Base-by-base conservation (phyloP, 2,329 filamentous ascomycete species). In the Diplocarpon rosae region DNA sequence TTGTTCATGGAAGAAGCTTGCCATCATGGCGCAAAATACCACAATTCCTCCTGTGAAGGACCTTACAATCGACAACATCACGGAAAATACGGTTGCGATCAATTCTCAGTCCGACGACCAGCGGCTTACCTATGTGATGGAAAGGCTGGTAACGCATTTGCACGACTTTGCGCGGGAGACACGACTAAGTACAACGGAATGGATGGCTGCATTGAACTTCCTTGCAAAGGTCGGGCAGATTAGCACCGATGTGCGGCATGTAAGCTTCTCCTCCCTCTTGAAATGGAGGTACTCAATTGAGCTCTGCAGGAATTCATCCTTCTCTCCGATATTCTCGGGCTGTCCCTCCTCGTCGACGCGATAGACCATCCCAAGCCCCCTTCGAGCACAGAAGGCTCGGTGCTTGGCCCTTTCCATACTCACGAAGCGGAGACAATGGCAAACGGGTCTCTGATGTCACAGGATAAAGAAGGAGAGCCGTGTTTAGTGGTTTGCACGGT, bases 111-210 rank as follows among this genome's bases (percentile, higher is more conserved):
- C 76, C 56, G 60, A 69, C 9, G 71, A 87, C 56, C 67, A 72
- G 16, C 74, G 85, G 15, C 66, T 85, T 49, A 81, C 76, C 50
- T 89, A 85, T 61, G 62, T 92, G 37, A 73, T 90, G 60, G 76
- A 83, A 55, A 72, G 82, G 14, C 71, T 89, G 12, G 82, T 89
- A 38, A 75, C 76, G 11, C 85, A 92, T 63, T 67, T 90, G 1
- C 85, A 92, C 64, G 84, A 89, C 65, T 90, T 88, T 60, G 83
- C 83, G 5, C 73, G 84, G 43, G 85, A 90, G 63, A 89, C 83
- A 1, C 70, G 84, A 27, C 70, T 90, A 29, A 84, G 78, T 60
- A 83, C 80, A 3, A 69, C 77, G 2, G 85, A 92, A 68, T 90
- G 85, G 85, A 84, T 84, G 78, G 67, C 73, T 0, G 82, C 77